A percentile compares a stretch with the other conserved stretches of the same genome.
These are phyloP conservation scores for Citrullus colocynthis DNA, from an alignment of 306 rosid genomes.

Conservation along the genomic window DNA sequence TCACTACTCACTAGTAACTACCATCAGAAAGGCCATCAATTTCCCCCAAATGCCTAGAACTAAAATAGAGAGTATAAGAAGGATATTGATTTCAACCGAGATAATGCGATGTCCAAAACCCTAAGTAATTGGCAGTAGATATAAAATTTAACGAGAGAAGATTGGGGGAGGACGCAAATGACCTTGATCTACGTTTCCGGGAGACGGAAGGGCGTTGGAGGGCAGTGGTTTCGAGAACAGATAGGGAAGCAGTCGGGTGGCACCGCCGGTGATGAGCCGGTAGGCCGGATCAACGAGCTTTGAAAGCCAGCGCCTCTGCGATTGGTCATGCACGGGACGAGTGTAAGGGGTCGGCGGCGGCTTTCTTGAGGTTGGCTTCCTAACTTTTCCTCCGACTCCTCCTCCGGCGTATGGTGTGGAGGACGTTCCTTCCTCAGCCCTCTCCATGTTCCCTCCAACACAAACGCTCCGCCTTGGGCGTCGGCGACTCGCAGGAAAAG, in stretches of 20 bases:
- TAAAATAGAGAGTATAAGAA: not conserved
- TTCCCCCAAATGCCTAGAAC: not conserved
- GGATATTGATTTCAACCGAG: not conserved
- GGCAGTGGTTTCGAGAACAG: slow-evolving; percentile 25
- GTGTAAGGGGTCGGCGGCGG: slow-evolving; percentile 27
- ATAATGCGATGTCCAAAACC: not conserved
- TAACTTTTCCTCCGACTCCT: slow-evolving; percentile 36
- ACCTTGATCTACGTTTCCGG: slow-evolving; percentile 24
- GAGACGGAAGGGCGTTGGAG: slow-evolving; percentile 9
- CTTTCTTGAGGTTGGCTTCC: slow-evolving; percentile 25
- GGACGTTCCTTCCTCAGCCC: slow-evolving; percentile 7
- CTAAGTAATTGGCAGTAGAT: not conserved
- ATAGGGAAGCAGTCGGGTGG: slow-evolving; percentile 44
- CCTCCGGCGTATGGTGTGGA: slow-evolving; percentile 16
- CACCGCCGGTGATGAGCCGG: slow-evolving; percentile 52
- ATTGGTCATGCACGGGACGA: slow-evolving; percentile 27
- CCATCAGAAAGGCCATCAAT: not conserved
- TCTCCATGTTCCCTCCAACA: slow-evolving; percentile 2
- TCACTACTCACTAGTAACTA: not conserved
- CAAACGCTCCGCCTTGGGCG: not conserved
- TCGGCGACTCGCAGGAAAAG: slow-evolving; percentile 3
- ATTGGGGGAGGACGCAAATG: not conserved
- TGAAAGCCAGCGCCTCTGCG: slow-evolving; percentile 40
- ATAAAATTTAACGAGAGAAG: not conserved
- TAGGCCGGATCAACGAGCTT: slow-evolving; percentile 72